Evolutionary conservation across 2,329 filamentous ascomycete species (phyloP).

Genomic region (Pestalotiopsis sp.): DNA sequence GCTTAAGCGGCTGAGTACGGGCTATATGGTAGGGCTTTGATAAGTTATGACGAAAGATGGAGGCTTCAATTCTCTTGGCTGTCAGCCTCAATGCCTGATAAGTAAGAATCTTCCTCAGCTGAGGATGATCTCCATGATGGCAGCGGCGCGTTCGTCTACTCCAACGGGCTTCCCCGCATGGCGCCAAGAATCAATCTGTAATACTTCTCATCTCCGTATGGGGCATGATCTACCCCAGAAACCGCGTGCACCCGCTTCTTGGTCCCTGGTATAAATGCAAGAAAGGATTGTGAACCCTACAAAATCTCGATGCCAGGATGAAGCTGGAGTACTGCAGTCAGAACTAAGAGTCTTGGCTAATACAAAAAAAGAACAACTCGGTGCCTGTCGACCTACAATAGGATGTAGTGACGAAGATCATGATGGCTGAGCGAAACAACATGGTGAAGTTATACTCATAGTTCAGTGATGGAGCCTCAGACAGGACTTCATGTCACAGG

Average conservation of each 20-base stretch:
- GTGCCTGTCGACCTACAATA: not conserved
- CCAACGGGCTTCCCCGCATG: not conserved
- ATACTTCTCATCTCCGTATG: not conserved
- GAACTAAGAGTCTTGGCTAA: not conserved
- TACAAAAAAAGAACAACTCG: constrained; percentile 1
- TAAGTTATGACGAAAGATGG: not conserved
- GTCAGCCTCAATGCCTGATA: not conserved
- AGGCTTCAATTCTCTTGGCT: not conserved
- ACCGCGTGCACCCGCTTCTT: not conserved
- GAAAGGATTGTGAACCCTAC: not conserved
- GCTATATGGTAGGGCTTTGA: not conserved
- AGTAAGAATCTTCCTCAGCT: not conserved
- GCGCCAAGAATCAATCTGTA: not conserved
- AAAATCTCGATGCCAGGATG: not conserved
- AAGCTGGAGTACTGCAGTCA: not conserved
- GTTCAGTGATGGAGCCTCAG: not conserved
- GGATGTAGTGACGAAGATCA: not conserved
- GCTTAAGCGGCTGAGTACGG: not conserved
- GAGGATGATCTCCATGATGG: not conserved
- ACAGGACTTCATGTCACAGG: not conserved
- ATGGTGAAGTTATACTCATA: not conserved
- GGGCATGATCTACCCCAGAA: not conserved
- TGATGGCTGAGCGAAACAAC: not conserved
- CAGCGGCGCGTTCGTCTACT: not conserved
- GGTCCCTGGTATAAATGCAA: not conserved